Conservation (phyloP, 116 monocot species). For the Posidonia oceanica region DNA sequence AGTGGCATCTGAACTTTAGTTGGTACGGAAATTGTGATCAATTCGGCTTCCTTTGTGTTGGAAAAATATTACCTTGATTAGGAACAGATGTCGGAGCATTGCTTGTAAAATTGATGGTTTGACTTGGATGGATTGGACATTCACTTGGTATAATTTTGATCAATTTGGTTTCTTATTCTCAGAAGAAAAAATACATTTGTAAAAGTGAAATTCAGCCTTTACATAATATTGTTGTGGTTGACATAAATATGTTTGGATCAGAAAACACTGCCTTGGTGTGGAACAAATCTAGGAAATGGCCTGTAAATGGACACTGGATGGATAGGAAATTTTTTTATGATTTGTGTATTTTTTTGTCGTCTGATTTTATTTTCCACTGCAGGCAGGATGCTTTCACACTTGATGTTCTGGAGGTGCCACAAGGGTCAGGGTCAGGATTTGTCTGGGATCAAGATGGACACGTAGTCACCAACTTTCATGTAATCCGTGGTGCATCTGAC, state of each 20-base stretch:
- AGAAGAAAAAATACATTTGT: too few species aligned
- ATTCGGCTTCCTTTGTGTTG: too few species aligned
- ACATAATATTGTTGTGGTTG: too few species aligned
- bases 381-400: constrained; percentile 96
- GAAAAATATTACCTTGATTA: too few species aligned
- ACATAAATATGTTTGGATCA: too few species aligned
- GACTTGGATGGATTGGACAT: background rate
- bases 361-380: background rate
- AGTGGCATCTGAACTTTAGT: too few species aligned
- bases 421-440: constrained; percentile 92
- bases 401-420: constrained; percentile 95
- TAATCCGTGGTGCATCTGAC: constrained; percentile 96
- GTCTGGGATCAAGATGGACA: constrained; percentile 89
- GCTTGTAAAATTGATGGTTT: background rate
- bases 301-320: background rate
- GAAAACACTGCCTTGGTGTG: too few species aligned
- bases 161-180: too few species aligned
- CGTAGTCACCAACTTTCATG: constrained; percentile 94
- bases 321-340: too few species aligned
- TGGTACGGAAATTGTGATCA: too few species aligned
- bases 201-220: too few species aligned
- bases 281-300: background rate
- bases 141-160: background rate
- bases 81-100: background rate
- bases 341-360: too few species aligned